phyloP scores from a whole-genome alignment of 1,284 basidiomycete genomes.

The Microbotryomycetes sp. region DNA sequence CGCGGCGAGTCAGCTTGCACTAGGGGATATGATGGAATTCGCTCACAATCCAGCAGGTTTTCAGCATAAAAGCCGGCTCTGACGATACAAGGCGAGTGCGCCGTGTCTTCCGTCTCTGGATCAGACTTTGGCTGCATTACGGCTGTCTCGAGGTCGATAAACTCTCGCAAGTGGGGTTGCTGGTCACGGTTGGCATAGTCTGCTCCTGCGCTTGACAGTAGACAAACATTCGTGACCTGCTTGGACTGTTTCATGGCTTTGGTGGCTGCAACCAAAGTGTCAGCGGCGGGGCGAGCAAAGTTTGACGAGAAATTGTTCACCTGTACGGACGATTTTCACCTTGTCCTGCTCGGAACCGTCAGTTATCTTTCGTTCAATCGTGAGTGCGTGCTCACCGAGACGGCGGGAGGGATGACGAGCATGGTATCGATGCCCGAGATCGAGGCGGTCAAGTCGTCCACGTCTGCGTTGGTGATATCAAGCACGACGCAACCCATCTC shows the following conservation, averaged over 20 bases:
- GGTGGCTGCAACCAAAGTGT: too few relatives aligned
- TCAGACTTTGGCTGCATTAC: conserved; percentile 22
- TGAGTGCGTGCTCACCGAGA: too few relatives aligned
- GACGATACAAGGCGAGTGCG: conserved; percentile 28
- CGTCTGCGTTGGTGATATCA: too few relatives aligned
- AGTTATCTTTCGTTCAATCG: too few relatives aligned
- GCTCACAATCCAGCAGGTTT: conserved; percentile 23
- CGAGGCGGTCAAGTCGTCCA: too few relatives aligned
- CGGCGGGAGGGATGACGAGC: conserved; percentile 10
- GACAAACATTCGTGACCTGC: conserved; percentile 19
- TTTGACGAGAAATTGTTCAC: too few relatives aligned
- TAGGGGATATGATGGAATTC: too few relatives aligned
- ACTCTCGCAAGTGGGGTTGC: conserved; percentile 28
- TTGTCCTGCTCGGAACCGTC: too few relatives aligned
- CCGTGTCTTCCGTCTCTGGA: conserved; percentile 12
- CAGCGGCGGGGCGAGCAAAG: too few relatives aligned
- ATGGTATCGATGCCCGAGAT: conserved; percentile 9
- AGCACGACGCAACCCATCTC: too few relatives aligned
- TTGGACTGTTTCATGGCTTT: not conserved
- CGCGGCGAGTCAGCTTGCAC: not conserved
- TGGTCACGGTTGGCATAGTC: conserved; percentile 26
- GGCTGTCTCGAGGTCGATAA: conserved; percentile 26
- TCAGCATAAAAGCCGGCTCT: conserved; percentile 30
- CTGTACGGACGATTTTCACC: too few relatives aligned
- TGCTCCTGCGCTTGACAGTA: conserved; percentile 19